These are phyloP conservation scores for Diaporthe amygdali DNA, from an alignment of 2,329 filamentous ascomycete genomes.

Conservation along the genomic window DNA sequence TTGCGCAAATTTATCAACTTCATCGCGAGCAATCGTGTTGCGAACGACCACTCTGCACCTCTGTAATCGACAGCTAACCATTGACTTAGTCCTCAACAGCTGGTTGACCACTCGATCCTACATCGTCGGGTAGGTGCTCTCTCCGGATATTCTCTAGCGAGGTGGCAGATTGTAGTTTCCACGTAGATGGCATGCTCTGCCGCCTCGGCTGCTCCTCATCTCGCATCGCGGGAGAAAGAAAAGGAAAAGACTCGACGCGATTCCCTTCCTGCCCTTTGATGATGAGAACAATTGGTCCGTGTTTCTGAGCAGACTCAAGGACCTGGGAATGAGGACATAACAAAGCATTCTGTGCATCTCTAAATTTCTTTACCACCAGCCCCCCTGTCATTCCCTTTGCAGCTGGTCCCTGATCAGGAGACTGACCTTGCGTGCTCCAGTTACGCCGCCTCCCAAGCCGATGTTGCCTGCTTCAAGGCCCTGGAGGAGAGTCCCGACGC, in stretches of 20 bases:
- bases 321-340: too few relatives aligned
- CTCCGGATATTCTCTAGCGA: background rate
- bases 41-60: background rate
- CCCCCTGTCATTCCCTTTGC: background rate
- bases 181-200: too few relatives aligned
- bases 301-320: too few relatives aligned
- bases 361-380: too few relatives aligned
- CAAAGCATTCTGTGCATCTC: too few relatives aligned
- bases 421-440: slow-evolving; percentile 36
- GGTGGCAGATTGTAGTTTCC: background rate
- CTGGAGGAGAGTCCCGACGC: slow-evolving; percentile 67
- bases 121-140: slow-evolving; percentile 74
- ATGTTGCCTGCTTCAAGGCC: slow-evolving; percentile 94
- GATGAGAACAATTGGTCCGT: background rate
- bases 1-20: background rate
- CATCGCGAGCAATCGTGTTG: background rate
- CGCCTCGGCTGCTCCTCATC: background rate
- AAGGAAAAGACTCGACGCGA: background rate
- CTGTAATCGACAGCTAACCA: slow-evolving; percentile 9
- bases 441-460: slow-evolving; percentile 83
- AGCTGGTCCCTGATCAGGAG: background rate
- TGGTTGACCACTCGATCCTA: slow-evolving; percentile 74
- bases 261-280: background rate
- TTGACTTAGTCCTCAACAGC: slow-evolving; percentile 61
- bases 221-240: background rate